Evolutionary conservation across 768 basidiomycete species (phyloP).

Genomic region (Leccinum broughii): DNA sequence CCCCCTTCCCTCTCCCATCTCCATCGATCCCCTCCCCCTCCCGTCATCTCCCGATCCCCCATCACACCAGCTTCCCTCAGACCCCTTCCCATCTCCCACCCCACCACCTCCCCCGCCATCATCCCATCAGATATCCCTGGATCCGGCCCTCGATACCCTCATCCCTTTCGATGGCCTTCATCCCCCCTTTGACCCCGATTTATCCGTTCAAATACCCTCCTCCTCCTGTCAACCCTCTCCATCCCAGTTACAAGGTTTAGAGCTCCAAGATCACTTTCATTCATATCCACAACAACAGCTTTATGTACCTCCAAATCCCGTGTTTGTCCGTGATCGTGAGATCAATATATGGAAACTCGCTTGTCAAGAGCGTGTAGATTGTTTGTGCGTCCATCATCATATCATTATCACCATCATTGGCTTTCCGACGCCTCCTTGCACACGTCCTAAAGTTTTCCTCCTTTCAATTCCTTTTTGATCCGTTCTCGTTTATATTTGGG

Average conservation of each 20-base stretch:
- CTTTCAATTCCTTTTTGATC: constrained; percentile 7
- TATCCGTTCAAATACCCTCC: constrained; percentile 19
- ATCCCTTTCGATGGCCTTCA: constrained; percentile 29
- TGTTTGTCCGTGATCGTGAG: constrained; percentile 33
- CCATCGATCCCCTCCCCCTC: too few species aligned
- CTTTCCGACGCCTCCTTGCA: constrained; percentile 3
- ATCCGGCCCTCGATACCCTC: constrained; percentile 27
- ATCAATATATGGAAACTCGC: constrained; percentile 38
- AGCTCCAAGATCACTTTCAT: constrained; percentile 26
- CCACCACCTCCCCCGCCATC: not conserved
- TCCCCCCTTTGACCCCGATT: constrained; percentile 19
- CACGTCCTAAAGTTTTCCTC: not conserved
- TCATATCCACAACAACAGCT: constrained; percentile 27
- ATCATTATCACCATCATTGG: not conserved
- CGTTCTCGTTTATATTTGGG: constrained; percentile 6
- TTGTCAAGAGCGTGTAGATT: constrained; percentile 37
- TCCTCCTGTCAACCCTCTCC: constrained; percentile 11
- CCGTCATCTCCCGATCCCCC: not conserved
- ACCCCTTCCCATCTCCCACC: constrained; percentile 3
- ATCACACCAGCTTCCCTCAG: not conserved
- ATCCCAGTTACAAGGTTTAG: constrained; percentile 22
- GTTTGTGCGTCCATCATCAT: constrained; percentile 25
- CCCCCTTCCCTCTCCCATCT: too few species aligned
- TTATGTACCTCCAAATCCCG: constrained; percentile 30
- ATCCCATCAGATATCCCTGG: constrained; percentile 14